A percentile compares a stretch with the other conserved stretches of the same genome.
phyloP scores from a whole-genome alignment of 2,329 filamentous ascomycete species.

The Xylaria hypoxylon region DNA sequence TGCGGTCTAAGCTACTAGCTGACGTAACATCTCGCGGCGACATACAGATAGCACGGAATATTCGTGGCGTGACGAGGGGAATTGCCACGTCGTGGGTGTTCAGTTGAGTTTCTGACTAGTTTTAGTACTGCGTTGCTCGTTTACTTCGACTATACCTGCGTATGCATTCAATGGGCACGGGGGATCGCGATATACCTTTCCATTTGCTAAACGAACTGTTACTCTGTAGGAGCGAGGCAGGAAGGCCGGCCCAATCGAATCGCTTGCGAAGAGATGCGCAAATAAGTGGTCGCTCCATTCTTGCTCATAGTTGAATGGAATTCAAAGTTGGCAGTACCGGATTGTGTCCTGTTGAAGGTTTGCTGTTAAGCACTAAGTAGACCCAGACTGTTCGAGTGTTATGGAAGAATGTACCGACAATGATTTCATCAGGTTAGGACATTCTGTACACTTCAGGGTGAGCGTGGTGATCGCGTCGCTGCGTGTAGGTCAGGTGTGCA shows the following conservation, averaged over 20 bases:
- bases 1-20: conserved; percentile 48
- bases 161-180: neutral
- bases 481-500: neutral
- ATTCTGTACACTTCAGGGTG: no score
- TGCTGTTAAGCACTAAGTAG: neutral
- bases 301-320: conserved; percentile 5
- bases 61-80: conserved; percentile 44
- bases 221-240: conserved; percentile 43
- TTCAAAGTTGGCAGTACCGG: neutral
- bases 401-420: neutral
- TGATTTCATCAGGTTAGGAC: no score
- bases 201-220: conserved; percentile 40
- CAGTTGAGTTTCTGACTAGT: conserved; percentile 57
- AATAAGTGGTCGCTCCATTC: conserved; percentile 45
- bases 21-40: conserved; percentile 53
- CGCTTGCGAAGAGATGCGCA: conserved; percentile 50
- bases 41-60: conserved; percentile 57
- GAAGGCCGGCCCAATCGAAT: conserved; percentile 47
- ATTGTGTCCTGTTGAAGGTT: neutral
- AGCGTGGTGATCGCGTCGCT: no score
- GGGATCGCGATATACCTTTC: conserved; percentile 45
- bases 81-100: conserved; percentile 61
- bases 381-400: neutral
- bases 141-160: neutral
- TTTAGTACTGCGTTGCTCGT: conserved; percentile 29